Conservation (phyloP, 371 early-diverging fungal species). For the Saksenaea vasiformis region DNA sequence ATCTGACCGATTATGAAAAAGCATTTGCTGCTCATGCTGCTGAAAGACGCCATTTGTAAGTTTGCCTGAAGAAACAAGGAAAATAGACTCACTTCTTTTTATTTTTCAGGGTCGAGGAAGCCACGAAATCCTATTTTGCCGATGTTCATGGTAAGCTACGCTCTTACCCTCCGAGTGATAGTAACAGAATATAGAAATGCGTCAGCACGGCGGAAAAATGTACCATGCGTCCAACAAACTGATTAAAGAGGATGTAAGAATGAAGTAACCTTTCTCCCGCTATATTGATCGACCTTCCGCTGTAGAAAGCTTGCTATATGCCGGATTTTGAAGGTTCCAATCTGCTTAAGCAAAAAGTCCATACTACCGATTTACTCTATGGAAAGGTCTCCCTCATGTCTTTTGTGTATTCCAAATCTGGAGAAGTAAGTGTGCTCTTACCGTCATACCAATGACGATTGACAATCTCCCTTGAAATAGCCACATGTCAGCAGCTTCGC, state of each 20-base stretch:
- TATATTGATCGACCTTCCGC: not conserved
- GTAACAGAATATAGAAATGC: constrained; percentile 46
- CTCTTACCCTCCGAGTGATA: not conserved
- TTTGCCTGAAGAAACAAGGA: not conserved
- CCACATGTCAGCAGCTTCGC: constrained; percentile 60
- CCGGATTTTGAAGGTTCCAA: constrained; percentile 69
- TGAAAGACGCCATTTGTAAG: constrained; percentile 61
- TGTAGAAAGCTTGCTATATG: constrained; percentile 67
- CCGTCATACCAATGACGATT: not conserved
- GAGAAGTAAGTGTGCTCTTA: constrained; percentile 52
- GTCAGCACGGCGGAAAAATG: constrained; percentile 67
- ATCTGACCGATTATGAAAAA: constrained; percentile 53
- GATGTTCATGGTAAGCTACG: constrained; percentile 60
- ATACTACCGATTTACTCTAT: constrained; percentile 58
- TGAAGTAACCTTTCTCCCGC: not conserved
- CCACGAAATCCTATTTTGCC: constrained; percentile 68
- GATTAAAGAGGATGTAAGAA: constrained; percentile 43
- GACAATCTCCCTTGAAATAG: too few species aligned
- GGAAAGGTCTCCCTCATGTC: constrained; percentile 65
- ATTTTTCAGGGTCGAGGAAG: constrained; percentile 51
- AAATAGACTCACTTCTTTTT: not conserved
- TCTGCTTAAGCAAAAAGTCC: constrained; percentile 52
- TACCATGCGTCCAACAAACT: constrained; percentile 61
- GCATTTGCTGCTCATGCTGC: constrained; percentile 54
- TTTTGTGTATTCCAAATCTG: constrained; percentile 72